Base-by-base conservation (phyloP, 805 yeast genomes). In the Candida easanensis region DNA sequence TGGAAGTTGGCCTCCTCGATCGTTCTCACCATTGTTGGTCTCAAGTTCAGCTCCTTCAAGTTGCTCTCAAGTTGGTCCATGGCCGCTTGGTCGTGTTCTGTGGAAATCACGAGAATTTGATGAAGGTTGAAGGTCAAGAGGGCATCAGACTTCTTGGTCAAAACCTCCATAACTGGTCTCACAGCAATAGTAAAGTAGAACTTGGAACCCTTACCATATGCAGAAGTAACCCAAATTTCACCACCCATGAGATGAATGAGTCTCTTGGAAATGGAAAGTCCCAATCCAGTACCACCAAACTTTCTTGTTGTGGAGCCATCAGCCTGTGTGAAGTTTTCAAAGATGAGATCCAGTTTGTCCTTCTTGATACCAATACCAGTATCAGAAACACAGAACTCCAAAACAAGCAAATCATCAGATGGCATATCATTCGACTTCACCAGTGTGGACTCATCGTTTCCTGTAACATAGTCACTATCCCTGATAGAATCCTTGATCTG, bases 301-400 rank as follows among this genome's bases (percentile, higher is more conserved):
- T 85, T 87, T 62, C 96, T 76, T 1, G 96, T 88, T 2, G 96
- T 88, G 4, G 95, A 86, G 31, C 96, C 96, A 66, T 88, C 96
- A 8, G 96, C 96, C 63, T 88, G 96, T 53, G 96, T 84, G 70
- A 88, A 88, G 6, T 90, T 88, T 58, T 88, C 96, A 58, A 88
- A 88, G 56, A 88, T 88, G 26, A 88, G 71, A 26, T 88, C 95
- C 33, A 88, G 70, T 58, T 88, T 88, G 57, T 88, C 96, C 60
- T 79, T 80, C 60, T 82, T 87, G 54, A 88, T 88, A 53, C 96
- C 96, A 51, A 88, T 88, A 60, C 96, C 95, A 0, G 95, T 88
- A 63, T 88, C 96, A 50, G 88, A 77, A 8, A 88, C 95, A 65
- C 95, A 86, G 56, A 88, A 84, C 63, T 88, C 91, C 41, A 88